These are phyloP conservation scores for Russula emetica DNA, from an alignment of 768 basidiomycete species.

Conservation along the genomic window DNA sequence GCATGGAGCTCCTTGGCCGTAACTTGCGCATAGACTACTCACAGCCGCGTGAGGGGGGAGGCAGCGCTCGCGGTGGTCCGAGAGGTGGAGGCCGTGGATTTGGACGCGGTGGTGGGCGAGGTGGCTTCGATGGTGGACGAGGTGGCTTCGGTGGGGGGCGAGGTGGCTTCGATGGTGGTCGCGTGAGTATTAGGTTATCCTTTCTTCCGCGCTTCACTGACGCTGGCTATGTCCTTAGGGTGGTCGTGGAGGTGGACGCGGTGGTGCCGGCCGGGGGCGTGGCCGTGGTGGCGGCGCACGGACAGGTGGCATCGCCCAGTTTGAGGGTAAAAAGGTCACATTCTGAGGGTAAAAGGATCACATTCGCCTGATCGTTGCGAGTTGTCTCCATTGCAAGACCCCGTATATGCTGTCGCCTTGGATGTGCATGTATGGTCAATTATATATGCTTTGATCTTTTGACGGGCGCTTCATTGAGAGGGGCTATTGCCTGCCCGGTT, in stretches of 20 bases:
- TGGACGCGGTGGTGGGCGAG: conserved; percentile 41
- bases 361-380: conserved; percentile 38
- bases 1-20: conserved; percentile 78
- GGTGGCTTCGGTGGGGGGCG: conserved; percentile 47
- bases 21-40: conserved; percentile 67
- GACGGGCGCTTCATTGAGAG: neutral
- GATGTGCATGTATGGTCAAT: conserved; percentile 6
- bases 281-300: conserved; percentile 47
- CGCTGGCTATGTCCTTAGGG: conserved; percentile 9
- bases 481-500: neutral
- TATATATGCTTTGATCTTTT: neutral
- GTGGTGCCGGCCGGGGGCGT: conserved; percentile 36
- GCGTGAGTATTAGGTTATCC: conserved; percentile 34
- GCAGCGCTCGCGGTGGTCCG: conserved; percentile 48
- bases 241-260: conserved; percentile 40
- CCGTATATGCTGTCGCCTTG: conserved; percentile 3
- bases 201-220: conserved; percentile 5
- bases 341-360: conserved; percentile 70
- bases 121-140: conserved; percentile 43
- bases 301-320: conserved; percentile 58
- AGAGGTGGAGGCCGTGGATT: conserved; percentile 41
- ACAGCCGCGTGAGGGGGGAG: conserved; percentile 66
- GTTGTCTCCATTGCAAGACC: neutral
- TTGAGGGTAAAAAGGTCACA: conserved; percentile 65
- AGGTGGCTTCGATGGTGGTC: conserved; percentile 44